Base-by-base conservation (phyloP, 768 basidiomycete genomes). In the Gymnopilus junonius region DNA sequence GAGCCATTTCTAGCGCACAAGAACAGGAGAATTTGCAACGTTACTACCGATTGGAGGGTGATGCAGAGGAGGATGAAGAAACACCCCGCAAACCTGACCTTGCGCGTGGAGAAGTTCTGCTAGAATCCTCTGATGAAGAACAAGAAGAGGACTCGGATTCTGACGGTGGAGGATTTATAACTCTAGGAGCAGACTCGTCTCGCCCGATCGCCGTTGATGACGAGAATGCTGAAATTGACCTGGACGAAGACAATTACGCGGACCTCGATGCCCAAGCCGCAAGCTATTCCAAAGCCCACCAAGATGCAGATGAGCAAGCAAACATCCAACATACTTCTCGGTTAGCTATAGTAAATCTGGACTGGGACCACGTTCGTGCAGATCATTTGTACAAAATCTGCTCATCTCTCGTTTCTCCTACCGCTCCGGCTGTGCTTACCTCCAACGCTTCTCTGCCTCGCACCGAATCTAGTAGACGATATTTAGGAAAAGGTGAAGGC, bases 311-410 rank as follows among this genome's bases (percentile, higher is more conserved):
- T 7, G 70, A 71, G 45, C 55, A 58, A 4, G 74, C 67, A 11
- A 77, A 79, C 1, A 81, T 78, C 8, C 75, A 79, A 10, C 74
- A 80, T 10, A 95, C 94, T 2, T 82, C 79, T 58, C 84, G 97
- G 23, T 73, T 99, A 7, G 97, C 97, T 0, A 85, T 91, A 46
- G 97, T 99, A 66, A 98, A 99, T 74, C 85, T 99, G 55, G 97
- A 99, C 77, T 99, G 97, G 97, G 97, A 99, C 74, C 86, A 98
- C 76, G 87, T 99, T 55, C 90, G 91, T 59, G 94, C 97, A 0
- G 79, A 79, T 20, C 95, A 99, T 73, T 80, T 99, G 12, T 97
- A 89, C 85, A 94, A 93, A 76, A 93, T 98, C 35, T 94, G 93
- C 76, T 87, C 93, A 17, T 98, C 96, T 2, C 85, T 95, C 42